A percentile compares a stretch with the other conserved stretches of the same genome.
These are phyloP conservation scores for Tympanopsis confertula DNA, from an alignment of 2,329 filamentous ascomycete genomes.

Conservation along the genomic window DNA sequence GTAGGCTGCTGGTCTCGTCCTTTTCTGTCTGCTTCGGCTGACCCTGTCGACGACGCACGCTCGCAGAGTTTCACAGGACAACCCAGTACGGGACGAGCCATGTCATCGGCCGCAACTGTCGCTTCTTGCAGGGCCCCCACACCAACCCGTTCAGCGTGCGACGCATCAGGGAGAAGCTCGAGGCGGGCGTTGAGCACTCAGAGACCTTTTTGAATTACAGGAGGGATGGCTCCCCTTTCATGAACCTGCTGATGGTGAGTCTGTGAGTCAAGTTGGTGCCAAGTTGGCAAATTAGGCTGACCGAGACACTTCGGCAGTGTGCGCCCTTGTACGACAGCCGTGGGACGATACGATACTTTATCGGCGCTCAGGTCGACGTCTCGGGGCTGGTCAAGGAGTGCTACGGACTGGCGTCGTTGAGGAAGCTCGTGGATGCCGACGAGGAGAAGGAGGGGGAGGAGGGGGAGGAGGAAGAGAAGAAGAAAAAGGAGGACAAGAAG, in stretches of 20 bases:
- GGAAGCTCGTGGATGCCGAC: conserved; percentile 24
- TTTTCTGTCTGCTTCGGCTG: not conserved
- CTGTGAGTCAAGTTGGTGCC: not conserved
- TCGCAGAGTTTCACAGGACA: conserved; percentile 25
- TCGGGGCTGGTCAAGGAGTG: conserved; percentile 50
- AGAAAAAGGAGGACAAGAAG: conserved; percentile 13
- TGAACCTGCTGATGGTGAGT: conserved; percentile 15
- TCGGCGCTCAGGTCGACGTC: conserved; percentile 23
- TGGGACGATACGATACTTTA: conserved; percentile 15
- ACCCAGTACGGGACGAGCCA: conserved; percentile 27
- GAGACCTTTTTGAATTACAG: conserved; percentile 29
- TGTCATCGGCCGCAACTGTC: conserved; percentile 28
- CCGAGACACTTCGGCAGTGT: not conserved
- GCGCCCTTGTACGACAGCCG: conserved; percentile 16
- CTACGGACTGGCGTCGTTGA: conserved; percentile 45
- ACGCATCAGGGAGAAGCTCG: conserved; percentile 20
- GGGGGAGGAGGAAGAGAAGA: conserved; percentile 15
- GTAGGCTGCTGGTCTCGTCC: not conserved
- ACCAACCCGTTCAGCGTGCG: conserved; percentile 17
- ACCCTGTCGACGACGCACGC: not conserved
- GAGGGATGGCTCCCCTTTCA: conserved; percentile 15
- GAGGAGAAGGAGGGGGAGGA: conserved; percentile 13
- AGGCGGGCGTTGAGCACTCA: conserved; percentile 23
- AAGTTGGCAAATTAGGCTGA: not conserved
- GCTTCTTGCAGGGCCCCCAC: conserved; percentile 28